A percentile compares a stretch with the other conserved stretches of the same genome.
These are phyloP conservation scores for Heritiera fomes DNA, from an alignment of 345 rosid species.

Conservation along the genomic window DNA sequence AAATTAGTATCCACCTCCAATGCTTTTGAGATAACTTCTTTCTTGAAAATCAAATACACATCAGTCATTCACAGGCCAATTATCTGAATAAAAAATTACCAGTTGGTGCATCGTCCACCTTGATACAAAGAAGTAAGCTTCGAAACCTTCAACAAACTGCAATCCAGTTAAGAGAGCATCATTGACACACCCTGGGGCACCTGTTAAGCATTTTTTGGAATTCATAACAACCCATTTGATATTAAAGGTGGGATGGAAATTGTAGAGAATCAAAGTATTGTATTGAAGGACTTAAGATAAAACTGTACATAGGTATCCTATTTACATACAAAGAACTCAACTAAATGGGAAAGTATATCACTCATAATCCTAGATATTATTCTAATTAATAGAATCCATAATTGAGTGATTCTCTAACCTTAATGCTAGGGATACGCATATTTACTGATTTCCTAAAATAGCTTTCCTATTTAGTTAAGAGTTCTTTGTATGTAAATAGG, in stretches of 20 bases:
- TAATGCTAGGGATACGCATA: too few species aligned
- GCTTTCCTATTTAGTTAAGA: too few species aligned
- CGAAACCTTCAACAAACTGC: constrained; percentile 90
- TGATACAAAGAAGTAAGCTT: constrained; percentile 80
- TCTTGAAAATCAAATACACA: not conserved
- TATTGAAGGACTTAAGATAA: too few species aligned
- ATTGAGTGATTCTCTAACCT: too few species aligned
- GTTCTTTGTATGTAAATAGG: too few species aligned
- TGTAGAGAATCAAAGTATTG: too few species aligned
- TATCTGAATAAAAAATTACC: constrained; percentile 47
- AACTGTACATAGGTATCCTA: too few species aligned
- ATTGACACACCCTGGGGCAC: constrained; percentile 85
- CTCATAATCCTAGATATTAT: too few species aligned
- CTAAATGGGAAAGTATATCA: too few species aligned
- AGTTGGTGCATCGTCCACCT: constrained; percentile 95
- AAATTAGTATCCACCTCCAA: not conserved
- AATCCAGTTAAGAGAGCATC: constrained; percentile 88
- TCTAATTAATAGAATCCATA: too few species aligned
- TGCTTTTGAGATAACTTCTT: not conserved
- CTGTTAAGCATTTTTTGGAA: constrained; percentile 43
- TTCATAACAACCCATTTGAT: not conserved
- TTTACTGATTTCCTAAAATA: too few species aligned
- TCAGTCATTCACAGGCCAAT: constrained; percentile 5
- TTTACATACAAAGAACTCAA: too few species aligned
- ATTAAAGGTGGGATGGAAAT: not conserved